Evolutionary conservation across 371 early-diverging fungal species (phyloP).

Genomic region (Chytridiales sp.): DNA sequence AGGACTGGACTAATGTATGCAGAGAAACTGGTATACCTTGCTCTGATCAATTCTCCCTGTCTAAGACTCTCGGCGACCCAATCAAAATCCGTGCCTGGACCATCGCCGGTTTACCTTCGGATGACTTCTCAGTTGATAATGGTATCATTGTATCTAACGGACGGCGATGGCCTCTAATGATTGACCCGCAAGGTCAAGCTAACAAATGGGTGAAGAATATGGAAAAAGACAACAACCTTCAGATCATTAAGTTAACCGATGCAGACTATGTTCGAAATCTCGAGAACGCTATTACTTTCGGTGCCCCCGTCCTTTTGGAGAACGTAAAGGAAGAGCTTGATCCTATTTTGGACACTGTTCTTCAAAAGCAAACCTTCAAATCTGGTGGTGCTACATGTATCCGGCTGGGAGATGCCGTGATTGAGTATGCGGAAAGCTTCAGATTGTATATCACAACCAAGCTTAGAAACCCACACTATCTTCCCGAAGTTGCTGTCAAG

Average conservation of each 20-base stretch:
- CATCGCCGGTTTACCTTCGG: constrained; percentile 55
- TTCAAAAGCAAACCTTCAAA: constrained; percentile 57
- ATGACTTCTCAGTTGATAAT: constrained; percentile 55
- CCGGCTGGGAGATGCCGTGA: constrained; percentile 54
- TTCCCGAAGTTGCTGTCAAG: constrained; percentile 56
- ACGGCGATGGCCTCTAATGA: constrained; percentile 57
- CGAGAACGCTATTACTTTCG: constrained; percentile 60
- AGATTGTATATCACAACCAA: constrained; percentile 59
- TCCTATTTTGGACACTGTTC: constrained; percentile 52
- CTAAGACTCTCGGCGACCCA: constrained; percentile 51
- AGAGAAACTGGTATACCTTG: constrained; percentile 44
- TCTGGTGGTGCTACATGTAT: constrained; percentile 58
- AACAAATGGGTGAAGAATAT: constrained; percentile 61
- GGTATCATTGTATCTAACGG: constrained; percentile 55
- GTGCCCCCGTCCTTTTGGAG: constrained; percentile 54
- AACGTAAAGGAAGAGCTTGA: constrained; percentile 59
- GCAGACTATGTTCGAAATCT: constrained; percentile 52
- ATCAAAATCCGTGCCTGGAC: constrained; percentile 57
- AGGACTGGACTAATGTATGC: constrained; percentile 36
- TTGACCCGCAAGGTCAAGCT: constrained; percentile 60
- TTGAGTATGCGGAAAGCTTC: constrained; percentile 55
- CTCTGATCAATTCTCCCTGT: constrained; percentile 45
- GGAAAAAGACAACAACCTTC: constrained; percentile 55
- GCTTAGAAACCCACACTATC: constrained; percentile 59
- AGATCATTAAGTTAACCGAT: constrained; percentile 54